These are phyloP conservation scores for Botryosphaeria agaves DNA, from an alignment of 2,329 filamentous ascomycete species.

Conservation along the genomic window DNA sequence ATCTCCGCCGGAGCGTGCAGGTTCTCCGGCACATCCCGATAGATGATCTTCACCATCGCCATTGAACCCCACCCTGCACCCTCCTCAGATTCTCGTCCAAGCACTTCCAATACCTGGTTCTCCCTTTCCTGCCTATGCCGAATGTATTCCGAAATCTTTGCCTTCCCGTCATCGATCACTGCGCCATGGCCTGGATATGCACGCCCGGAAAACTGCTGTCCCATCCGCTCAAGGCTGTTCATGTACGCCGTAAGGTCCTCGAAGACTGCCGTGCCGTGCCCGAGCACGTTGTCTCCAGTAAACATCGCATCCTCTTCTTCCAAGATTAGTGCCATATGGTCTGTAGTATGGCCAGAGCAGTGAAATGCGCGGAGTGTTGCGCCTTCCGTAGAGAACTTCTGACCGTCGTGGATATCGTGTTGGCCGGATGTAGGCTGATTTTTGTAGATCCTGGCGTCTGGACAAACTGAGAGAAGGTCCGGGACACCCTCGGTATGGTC, in stretches of 20 bases:
- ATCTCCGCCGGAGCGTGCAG: conserved; percentile 60
- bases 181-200: conserved; percentile 83
- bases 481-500: conserved; percentile 69
- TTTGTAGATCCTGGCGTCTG: conserved; percentile 48
- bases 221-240: conserved; percentile 51
- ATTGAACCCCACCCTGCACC: conserved; percentile 44
- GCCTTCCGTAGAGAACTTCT: conserved; percentile 39
- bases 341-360: conserved; percentile 60
- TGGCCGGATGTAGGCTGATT: conserved; percentile 37
- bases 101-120: conserved; percentile 51
- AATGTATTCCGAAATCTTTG: conserved; percentile 69
- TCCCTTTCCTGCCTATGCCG: conserved; percentile 65
- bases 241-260: conserved; percentile 59
- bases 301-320: conserved; percentile 70
- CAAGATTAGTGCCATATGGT: conserved; percentile 66
- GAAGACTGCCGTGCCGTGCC: conserved; percentile 74
- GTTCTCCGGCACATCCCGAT: conserved; percentile 57
- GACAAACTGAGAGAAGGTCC: conserved; percentile 49
- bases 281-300: conserved; percentile 77
- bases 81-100: conserved; percentile 21
- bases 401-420: conserved; percentile 36
- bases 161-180: conserved; percentile 53
- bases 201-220: conserved; percentile 41
- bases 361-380: conserved; percentile 50
- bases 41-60: conserved; percentile 80